These are phyloP conservation scores for Xerocomellus dryophilus DNA, from an alignment of 768 basidiomycete species.

Conservation along the genomic window DNA sequence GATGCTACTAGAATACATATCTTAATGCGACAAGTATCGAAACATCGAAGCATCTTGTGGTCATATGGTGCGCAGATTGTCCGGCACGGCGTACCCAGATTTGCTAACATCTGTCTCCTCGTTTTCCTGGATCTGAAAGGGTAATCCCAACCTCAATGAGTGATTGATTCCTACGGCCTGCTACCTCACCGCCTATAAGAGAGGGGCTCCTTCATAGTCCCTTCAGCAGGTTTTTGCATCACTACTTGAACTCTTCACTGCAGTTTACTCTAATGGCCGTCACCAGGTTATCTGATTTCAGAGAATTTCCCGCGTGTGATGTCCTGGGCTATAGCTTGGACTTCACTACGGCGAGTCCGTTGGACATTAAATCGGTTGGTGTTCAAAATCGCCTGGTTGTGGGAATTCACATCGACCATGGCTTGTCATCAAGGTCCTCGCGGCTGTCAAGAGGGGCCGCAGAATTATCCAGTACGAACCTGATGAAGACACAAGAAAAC, in stretches of 20 bases:
- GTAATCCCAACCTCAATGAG: too few species aligned
- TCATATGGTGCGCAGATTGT: too few species aligned
- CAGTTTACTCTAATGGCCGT: background rate
- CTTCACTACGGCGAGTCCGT: constrained; percentile 1
- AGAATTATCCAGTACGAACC: background rate
- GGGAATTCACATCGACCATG: background rate
- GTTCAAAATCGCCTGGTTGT: background rate
- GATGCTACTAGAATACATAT: too few species aligned
- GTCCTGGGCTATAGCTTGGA: constrained; percentile 5
- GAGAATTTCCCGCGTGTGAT: constrained; percentile 1
- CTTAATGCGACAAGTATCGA: too few species aligned
- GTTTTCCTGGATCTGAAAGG: background rate
- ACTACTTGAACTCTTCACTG: background rate
- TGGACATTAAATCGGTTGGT: constrained; percentile 3
- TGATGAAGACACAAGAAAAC: background rate
- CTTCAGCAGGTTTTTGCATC: background rate
- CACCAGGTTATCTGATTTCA: background rate
- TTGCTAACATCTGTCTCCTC: too few species aligned
- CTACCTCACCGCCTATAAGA: background rate
- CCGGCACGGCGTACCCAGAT: too few species aligned
- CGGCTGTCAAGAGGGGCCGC: background rate
- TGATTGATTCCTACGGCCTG: too few species aligned
- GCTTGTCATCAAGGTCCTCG: background rate
- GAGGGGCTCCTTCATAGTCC: background rate
- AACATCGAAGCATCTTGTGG: too few species aligned